Base-by-base conservation (phyloP, 2,329 filamentous ascomycete genomes). In the Talaromyces rugulosus region DNA sequence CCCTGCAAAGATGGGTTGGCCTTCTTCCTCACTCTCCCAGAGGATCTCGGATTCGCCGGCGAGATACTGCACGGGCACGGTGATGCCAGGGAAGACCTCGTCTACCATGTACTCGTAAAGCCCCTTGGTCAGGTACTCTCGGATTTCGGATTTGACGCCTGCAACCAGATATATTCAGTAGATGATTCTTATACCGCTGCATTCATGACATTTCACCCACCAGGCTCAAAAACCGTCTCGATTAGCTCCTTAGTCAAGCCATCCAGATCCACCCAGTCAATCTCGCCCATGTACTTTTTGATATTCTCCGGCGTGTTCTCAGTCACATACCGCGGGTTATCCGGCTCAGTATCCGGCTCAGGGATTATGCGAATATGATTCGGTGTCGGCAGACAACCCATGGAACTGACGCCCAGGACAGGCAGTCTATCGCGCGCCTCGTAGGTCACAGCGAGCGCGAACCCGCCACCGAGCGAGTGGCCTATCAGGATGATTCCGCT, bases 361-460 rank as follows among this genome's bases (percentile, higher is more conserved):
- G 56, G 40, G 12, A 61, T 36, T 14, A 63, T 30, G 14, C 33
- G 9, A 6, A 27, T 30, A 16, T 27, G 4, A 11, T 56, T 50
- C n/a, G n/a, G 18, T 5, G 57, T 16, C 6, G 62, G 62, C 27
- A 55, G 18, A 27, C 58, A 61, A 14, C 62, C 62, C 12, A 63
- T 27, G 12, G 56, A 34, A 52, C 62, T 63, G 23, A 63, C 62
- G 6, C 62, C 62, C 23, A 63, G 27, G 7, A 63, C 23, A 9
- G 62, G 62, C 3, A 63, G 53, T 9, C 59, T 52, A n/a, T 40
- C 51, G 36, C 64, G 59, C 57, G 64, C 66, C 63, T 69, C 64
- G 60, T 61, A 58, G 40, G 62, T 51, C 50, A 70, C 66, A 55
- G 62, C 56, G 52, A 69, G 53, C 14, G 62, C 56, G 12, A 63